Conservation (phyloP, 805 yeast genomes). For the Torulaspora indica region DNA sequence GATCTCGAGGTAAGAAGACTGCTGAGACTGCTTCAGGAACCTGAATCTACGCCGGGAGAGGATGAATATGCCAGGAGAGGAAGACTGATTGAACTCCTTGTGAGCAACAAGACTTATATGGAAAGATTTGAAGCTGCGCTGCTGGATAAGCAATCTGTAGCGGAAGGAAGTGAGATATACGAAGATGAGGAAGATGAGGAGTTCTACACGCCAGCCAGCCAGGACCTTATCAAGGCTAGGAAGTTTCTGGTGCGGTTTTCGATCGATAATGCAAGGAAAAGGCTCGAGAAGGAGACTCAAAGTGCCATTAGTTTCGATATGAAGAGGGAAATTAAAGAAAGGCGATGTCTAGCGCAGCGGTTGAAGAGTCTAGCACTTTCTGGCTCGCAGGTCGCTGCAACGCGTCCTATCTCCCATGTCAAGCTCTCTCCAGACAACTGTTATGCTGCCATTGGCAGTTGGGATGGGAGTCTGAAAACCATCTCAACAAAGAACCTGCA, state of each 20-base stretch:
- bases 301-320: slow-evolving; percentile 36
- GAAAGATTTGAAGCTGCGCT: slow-evolving; percentile 10
- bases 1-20: slow-evolving; percentile 56
- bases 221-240: slow-evolving; percentile 50
- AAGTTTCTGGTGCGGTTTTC: slow-evolving; percentile 49
- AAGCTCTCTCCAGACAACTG: slow-evolving; percentile 40
- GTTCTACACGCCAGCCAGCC: slow-evolving; percentile 76
- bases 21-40: slow-evolving; percentile 51
- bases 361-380: slow-evolving; percentile 40
- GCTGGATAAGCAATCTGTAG: slow-evolving; percentile 14
- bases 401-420: slow-evolving; percentile 63
- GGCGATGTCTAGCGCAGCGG: slow-evolving; percentile 42
- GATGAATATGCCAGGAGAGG: slow-evolving; percentile 55
- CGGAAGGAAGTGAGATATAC: slow-evolving; percentile 28
- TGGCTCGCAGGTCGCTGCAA: slow-evolving; percentile 69
- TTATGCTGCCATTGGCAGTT: slow-evolving; percentile 63
- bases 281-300: slow-evolving; percentile 39
- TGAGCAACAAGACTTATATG: slow-evolving; percentile 32
- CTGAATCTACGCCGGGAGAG: slow-evolving; percentile 56
- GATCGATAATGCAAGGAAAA: slow-evolving; percentile 39
- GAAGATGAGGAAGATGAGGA: slow-evolving; percentile 63
- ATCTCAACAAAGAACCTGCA: slow-evolving; percentile 41
- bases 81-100: slow-evolving; percentile 47
- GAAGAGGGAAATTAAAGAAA: slow-evolving; percentile 40
- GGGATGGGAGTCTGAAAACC: slow-evolving; percentile 71